Conservation (phyloP, 2,329 filamentous ascomycete species). For the Fonsecaea pedrosoi region DNA sequence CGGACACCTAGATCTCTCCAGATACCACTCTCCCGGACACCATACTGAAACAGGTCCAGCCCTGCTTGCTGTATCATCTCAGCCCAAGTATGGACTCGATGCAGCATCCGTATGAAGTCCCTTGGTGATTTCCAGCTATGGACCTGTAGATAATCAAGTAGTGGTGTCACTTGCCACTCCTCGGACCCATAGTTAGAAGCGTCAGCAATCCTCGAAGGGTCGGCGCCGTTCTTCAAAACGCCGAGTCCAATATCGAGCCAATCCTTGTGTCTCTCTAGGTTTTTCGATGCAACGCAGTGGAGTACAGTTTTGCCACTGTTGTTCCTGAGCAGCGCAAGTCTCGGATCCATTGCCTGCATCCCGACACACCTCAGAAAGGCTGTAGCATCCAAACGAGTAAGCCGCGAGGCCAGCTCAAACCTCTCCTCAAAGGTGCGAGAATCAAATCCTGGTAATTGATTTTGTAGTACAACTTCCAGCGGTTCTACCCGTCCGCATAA, state of each 20-base stretch:
- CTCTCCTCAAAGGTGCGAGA: neutral
- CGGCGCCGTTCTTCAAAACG: slow-evolving; percentile 8
- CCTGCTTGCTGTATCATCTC: slow-evolving; percentile 9
- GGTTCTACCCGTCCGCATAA: neutral
- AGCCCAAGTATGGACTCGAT: neutral
- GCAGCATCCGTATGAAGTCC: no score
- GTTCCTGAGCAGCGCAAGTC: neutral
- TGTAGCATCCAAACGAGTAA: neutral
- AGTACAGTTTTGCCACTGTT: slow-evolving; percentile 1
- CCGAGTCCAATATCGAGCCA: slow-evolving; percentile 10
- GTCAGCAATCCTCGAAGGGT: neutral
- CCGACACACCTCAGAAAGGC: slow-evolving; percentile 6
- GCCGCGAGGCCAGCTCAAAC: slow-evolving; percentile 10
- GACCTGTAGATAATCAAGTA: neutral
- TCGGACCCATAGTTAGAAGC: neutral
- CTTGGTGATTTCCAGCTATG: neutral
- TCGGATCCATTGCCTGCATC: neutral
- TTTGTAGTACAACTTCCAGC: slow-evolving; percentile 6
- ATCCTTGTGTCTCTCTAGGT: neutral
- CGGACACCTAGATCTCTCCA: slow-evolving; percentile 1
- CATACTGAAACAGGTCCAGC: slow-evolving; percentile 6
- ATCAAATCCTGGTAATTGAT: slow-evolving; percentile 1
- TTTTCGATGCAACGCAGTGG: neutral
- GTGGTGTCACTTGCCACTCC: neutral
- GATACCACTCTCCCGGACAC: neutral